Evolutionary conservation across 352 stramenopile genomes (phyloP), one percentile per base, ranked within the genome.

Genomic region (Phytophthora chlamydospora): DNA sequence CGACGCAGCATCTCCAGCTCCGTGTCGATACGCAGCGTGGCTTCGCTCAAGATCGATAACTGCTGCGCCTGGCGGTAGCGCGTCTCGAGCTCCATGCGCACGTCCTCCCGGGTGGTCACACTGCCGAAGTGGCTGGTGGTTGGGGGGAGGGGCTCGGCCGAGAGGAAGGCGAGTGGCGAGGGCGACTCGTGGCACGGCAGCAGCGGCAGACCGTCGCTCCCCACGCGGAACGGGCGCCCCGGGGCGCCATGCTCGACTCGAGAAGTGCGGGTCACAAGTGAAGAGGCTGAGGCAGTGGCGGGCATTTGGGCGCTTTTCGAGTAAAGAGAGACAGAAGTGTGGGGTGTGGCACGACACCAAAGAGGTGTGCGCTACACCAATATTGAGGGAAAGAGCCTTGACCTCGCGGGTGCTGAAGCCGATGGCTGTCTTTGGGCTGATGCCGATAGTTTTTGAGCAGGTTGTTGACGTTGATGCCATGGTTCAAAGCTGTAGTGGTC

Each of bases 1-100:
- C 74, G 80, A 3, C 85, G 79, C 55, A 90, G 58, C 38, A 92
- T 62, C 68, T 93, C 85, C 31, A 93, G 64, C 61, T 91, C 80
- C 44, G 76, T 88, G 73, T 93, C 85, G 32, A 89, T 78, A 48
- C 83, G 82, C 52, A 93, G 73, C 59, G 79, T 90, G 76, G 87
- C 84, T 65, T 93, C 84, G 36, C 57, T 75, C 21, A 86, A n/a
- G 34, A 39, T 32, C 1, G 57, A 8, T 14, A 75, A 48, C 45
- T 86, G 78, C 34, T 72, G 54, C 10, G 76, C 72, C 45, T 59
- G 32, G 10, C 46, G 58, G 61, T 88, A 90, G 49, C 74, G 73
- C 12, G 48, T 42, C 45, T 77, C 24, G 9, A 93, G 69, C 47
- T 79, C 50, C 21, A 31, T 39, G 43, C 81, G 81, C n/a, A 91